These are phyloP conservation scores for Stygiomarasmius scandens DNA, from an alignment of 1,284 basidiomycete species.

Conservation along the genomic window DNA sequence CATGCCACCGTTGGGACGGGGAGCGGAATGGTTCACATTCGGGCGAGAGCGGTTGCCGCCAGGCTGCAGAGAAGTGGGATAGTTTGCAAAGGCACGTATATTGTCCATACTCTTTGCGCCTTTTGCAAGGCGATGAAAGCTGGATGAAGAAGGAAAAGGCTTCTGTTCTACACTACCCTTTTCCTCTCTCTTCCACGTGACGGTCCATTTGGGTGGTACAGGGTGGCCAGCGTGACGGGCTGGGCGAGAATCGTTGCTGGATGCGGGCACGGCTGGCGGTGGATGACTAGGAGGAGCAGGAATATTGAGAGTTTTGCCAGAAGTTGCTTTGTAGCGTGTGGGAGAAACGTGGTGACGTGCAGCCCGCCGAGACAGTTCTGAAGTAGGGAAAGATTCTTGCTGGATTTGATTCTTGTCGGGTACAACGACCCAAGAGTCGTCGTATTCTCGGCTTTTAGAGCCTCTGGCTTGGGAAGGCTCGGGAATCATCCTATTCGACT, in stretches of 20 bases:
- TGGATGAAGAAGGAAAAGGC: constrained; percentile 26
- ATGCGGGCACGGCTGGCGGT: constrained; percentile 36
- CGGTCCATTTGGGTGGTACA: constrained; percentile 48
- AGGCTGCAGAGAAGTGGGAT: constrained; percentile 41
- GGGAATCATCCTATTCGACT: constrained; percentile 27
- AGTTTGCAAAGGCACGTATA: constrained; percentile 36
- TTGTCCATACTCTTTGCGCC: constrained; percentile 63
- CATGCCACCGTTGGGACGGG: constrained; percentile 25
- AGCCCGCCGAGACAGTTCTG: constrained; percentile 24
- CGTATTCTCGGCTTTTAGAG: constrained; percentile 26
- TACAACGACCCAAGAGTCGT: constrained; percentile 50
- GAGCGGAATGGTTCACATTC: constrained; percentile 30
- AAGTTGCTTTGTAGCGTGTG: constrained; percentile 28
- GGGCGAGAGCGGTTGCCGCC: constrained; percentile 29
- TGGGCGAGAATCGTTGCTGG: constrained; percentile 23
- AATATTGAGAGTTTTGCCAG: constrained; percentile 35
- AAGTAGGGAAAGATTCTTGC: constrained; percentile 29
- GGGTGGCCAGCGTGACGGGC: constrained; percentile 34
- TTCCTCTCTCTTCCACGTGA: constrained; percentile 51
- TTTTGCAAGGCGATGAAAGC: constrained; percentile 37
- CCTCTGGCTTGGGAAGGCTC: constrained; percentile 25
- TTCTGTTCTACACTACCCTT: constrained; percentile 35
- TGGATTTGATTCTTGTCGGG: constrained; percentile 28
- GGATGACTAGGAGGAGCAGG: constrained; percentile 41
- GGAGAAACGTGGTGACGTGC: constrained; percentile 33